Conservation (phyloP, 83 land plant species). For the Picea abies region DNA sequence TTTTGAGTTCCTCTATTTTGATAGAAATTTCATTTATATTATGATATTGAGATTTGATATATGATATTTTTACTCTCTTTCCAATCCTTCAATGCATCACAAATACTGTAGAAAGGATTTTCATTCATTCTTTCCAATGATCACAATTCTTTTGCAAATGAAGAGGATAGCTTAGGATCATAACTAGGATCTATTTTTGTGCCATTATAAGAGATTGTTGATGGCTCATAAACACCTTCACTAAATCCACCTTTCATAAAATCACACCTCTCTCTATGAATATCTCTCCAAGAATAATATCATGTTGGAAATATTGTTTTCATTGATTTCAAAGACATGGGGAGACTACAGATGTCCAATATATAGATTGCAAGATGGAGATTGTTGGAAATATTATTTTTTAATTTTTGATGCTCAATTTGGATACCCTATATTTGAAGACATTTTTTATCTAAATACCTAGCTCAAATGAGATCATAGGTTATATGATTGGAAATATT, state of each 20-base stretch:
- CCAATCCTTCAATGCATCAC: constrained; percentile 91
- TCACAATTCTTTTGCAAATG: constrained; percentile 20
- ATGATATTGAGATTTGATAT: constrained; percentile 34
- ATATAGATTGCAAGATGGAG: no score
- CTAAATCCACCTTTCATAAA: background rate
- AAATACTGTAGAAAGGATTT: constrained; percentile 79
- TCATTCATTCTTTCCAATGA: constrained; percentile 39
- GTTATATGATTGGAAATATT: no score
- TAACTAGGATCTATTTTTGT: constrained; percentile 17
- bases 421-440: no score
- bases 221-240: constrained; percentile 18
- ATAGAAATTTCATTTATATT: constrained; percentile 8
- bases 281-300: no score
- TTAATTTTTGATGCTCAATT: no score
- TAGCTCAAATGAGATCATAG: no score
- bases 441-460: no score
- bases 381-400: no score
- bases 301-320: no score
- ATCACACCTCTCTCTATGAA: background rate
- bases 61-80: constrained; percentile 72
- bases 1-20: constrained; percentile 37
- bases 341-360: no score
- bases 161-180: constrained; percentile 22
- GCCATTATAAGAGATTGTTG: constrained; percentile 19
- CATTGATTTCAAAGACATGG: no score